Conservation (phyloP, 73 alveolate species). For the Tetrahymena malaccensis region DNA sequence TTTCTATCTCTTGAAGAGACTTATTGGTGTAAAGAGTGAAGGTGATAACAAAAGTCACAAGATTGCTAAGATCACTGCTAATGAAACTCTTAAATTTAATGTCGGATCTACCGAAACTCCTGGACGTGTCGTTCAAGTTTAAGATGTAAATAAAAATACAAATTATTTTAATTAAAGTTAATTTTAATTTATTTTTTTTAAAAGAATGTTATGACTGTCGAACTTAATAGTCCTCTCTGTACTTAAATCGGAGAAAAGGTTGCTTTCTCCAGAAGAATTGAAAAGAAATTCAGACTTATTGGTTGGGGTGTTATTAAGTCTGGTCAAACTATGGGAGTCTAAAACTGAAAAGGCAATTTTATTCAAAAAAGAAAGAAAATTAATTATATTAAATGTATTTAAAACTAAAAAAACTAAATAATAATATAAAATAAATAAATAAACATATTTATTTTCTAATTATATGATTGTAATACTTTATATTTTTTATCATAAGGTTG, state of each 20-base stretch:
- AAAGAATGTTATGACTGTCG: slow-evolving; percentile 43
- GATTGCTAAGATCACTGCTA: slow-evolving; percentile 40
- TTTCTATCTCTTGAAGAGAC: slow-evolving; percentile 82
- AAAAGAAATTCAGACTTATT: slow-evolving; percentile 39
- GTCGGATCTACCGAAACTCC: slow-evolving; percentile 55
- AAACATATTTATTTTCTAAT: neutral
- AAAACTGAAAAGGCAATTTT: neutral
- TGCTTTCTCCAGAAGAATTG: slow-evolving; percentile 51
- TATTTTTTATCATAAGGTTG: neutral
- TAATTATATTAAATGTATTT: neutral
- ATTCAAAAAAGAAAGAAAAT: neutral
- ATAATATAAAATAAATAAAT: no score
- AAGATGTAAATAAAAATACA: slow-evolving; percentile 12
- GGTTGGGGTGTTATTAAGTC: slow-evolving; percentile 43
- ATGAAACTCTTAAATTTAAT: slow-evolving; percentile 47
- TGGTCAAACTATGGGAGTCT: slow-evolving; percentile 14
- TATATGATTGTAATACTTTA: neutral
- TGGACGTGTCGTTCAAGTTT: slow-evolving; percentile 46
- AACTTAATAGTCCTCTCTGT: slow-evolving; percentile 51
- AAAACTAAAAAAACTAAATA: neutral
- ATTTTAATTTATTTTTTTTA: neutral
- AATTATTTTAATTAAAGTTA: neutral
- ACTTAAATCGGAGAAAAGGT: slow-evolving; percentile 48
- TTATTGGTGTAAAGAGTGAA: slow-evolving; percentile 88
- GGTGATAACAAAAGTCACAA: slow-evolving; percentile 53